Evolutionary conservation across 257 asterid species (phyloP).

Genomic region (Leptodermis oblonga): DNA sequence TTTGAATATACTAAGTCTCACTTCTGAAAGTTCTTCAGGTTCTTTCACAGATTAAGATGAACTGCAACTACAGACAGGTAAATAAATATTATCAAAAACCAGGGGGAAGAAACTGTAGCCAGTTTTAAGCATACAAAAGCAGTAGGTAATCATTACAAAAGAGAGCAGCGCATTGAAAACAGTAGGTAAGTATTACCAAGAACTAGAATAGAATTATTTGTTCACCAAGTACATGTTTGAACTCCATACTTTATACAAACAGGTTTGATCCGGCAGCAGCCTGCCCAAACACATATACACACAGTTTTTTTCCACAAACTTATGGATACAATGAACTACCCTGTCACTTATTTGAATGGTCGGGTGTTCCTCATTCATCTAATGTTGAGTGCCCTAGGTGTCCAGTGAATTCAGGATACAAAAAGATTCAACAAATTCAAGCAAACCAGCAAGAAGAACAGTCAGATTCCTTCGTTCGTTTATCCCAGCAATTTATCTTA

Average conservation of each 20-base stretch:
- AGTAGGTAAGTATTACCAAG: background rate
- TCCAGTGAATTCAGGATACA: too few species aligned
- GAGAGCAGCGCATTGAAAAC: background rate
- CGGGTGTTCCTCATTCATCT: background rate
- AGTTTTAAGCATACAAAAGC: background rate
- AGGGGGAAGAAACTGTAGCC: background rate
- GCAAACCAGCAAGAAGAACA: too few species aligned
- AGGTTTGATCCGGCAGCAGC: background rate
- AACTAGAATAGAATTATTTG: background rate
- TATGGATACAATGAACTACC: background rate
- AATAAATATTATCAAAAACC: background rate
- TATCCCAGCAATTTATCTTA: too few species aligned
- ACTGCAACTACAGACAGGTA: background rate
- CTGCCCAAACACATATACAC: background rate
- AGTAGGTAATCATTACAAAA: background rate
- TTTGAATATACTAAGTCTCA: background rate
- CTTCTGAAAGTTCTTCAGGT: background rate
- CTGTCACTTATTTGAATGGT: too few species aligned
- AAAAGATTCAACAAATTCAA: too few species aligned
- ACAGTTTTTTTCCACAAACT: background rate
- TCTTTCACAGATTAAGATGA: background rate
- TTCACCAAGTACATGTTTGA: background rate
- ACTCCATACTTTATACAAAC: background rate
- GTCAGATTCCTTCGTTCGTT: too few species aligned
- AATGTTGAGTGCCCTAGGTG: too few species aligned